phyloP scores from a whole-genome alignment of 192 early-diverging fungal genomes.

The Backusella sp. region DNA sequence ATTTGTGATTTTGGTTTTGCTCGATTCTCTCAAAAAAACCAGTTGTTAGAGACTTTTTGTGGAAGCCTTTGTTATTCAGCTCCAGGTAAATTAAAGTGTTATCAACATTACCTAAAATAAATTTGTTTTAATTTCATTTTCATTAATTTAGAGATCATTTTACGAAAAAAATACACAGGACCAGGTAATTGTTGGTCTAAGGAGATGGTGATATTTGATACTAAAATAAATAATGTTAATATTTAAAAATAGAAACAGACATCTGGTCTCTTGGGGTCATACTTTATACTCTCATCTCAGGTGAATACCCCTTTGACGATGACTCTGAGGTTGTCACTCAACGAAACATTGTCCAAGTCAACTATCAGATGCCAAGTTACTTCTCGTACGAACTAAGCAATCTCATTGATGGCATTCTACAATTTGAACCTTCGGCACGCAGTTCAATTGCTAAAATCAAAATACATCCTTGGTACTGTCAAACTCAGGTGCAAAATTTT shows the following conservation, averaged over 20 bases:
- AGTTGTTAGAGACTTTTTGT: constrained; percentile 60
- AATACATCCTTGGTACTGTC: constrained; percentile 56
- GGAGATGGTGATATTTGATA: neutral
- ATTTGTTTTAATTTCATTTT: constrained; percentile 4
- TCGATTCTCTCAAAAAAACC: constrained; percentile 52
- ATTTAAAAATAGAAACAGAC: constrained; percentile 62
- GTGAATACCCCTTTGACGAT: constrained; percentile 81
- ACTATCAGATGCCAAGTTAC: constrained; percentile 71
- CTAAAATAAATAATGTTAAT: constrained; percentile 37
- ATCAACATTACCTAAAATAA: neutral
- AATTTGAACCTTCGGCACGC: constrained; percentile 63
- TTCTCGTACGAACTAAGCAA: constrained; percentile 56
- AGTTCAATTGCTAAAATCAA: constrained; percentile 62
- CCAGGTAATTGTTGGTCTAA: constrained; percentile 46
- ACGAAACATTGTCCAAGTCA: constrained; percentile 66
- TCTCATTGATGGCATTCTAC: constrained; percentile 64
- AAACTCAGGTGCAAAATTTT: constrained; percentile 6
- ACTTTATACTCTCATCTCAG: constrained; percentile 79
- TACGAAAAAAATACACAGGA: constrained; percentile 72
- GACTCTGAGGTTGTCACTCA: constrained; percentile 67
- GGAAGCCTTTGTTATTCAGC: constrained; percentile 75
- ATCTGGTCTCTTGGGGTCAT: constrained; percentile 94
- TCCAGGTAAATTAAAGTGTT: constrained; percentile 47
- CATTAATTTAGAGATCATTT: constrained; percentile 59
- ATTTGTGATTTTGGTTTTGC: constrained; percentile 68